Percentiles rank a stretch among this genome's conserved stretches.
Conservation (phyloP, 306 rosid species). For the Pterocarpus santalinus region DNA sequence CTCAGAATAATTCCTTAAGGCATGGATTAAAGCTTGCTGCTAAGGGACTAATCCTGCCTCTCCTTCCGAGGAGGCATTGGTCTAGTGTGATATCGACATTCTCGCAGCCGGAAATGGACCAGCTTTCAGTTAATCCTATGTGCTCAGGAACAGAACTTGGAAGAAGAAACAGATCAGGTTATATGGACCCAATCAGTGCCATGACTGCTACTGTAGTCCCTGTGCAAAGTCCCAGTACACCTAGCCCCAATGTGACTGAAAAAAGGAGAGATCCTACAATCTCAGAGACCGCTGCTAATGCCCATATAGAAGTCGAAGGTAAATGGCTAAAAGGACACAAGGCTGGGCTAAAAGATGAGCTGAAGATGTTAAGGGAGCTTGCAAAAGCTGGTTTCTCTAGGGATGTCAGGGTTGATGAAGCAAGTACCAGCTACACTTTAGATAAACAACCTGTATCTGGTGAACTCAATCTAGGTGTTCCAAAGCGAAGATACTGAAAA, state of each 20-base stretch:
- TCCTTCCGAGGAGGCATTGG: slow-evolving; percentile 69
- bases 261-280: slow-evolving; percentile 24
- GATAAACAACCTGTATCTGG: slow-evolving; percentile 24
- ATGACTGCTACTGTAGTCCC: slow-evolving; percentile 76
- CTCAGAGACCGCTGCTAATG: slow-evolving; percentile 21
- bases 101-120: slow-evolving; percentile 49
- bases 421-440: slow-evolving; percentile 62
- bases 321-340: slow-evolving; percentile 57
- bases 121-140: slow-evolving; percentile 49
- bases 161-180: slow-evolving; percentile 52
- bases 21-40: slow-evolving; percentile 61
- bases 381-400: slow-evolving; percentile 73
- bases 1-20: slow-evolving; percentile 56
- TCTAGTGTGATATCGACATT: slow-evolving; percentile 44
- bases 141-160: slow-evolving; percentile 51
- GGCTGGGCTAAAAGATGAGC: slow-evolving; percentile 54
- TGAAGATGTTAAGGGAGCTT: slow-evolving; percentile 65
- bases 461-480: slow-evolving; percentile 32
- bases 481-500: slow-evolving; percentile 34
- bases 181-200: slow-evolving; percentile 54
- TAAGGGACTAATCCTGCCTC: slow-evolving; percentile 66
- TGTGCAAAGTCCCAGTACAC: slow-evolving; percentile 62
- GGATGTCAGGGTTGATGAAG: slow-evolving; percentile 52
- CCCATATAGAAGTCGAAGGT: slow-evolving; percentile 55
- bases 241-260: slow-evolving; percentile 47